These are phyloP conservation scores for Coniochaeta sp. DNA, from an alignment of 2,329 filamentous ascomycete species.

Conservation along the genomic window DNA sequence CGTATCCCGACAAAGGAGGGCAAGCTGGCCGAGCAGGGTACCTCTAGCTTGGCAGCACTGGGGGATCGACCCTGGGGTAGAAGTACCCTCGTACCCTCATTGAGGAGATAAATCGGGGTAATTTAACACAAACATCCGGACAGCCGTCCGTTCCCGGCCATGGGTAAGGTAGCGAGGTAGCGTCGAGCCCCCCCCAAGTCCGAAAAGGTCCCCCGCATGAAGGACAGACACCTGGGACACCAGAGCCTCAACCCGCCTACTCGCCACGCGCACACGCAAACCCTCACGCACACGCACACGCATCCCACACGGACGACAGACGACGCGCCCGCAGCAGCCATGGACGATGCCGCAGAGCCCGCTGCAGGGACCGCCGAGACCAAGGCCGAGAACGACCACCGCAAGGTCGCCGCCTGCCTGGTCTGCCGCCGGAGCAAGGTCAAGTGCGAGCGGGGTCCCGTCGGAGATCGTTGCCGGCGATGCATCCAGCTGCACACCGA, in stretches of 20 bases:
- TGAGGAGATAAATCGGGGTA: background rate
- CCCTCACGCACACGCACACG: background rate
- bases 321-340: background rate
- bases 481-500: constrained; percentile 51
- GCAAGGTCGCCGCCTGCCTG: constrained; percentile 2
- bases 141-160: constrained; percentile 1
- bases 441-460: constrained; percentile 52
- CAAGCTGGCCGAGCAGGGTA: too few species aligned
- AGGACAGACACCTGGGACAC: background rate
- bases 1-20: too few species aligned
- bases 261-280: background rate
- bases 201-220: background rate
- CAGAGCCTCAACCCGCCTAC: background rate
- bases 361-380: background rate
- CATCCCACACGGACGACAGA: background rate
- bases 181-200: background rate
- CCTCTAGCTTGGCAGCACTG: too few species aligned
- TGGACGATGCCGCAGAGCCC: background rate
- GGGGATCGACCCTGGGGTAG: background rate
- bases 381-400: constrained; percentile 2
- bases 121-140: constrained; percentile 1
- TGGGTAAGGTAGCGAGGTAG: background rate
- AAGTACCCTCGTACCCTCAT: background rate
- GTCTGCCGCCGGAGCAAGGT: constrained; percentile 60
- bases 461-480: constrained; percentile 49